These are phyloP conservation scores for Micractinium conductrix DNA, from an alignment of 139 green algal species.

Conservation along the genomic window DNA sequence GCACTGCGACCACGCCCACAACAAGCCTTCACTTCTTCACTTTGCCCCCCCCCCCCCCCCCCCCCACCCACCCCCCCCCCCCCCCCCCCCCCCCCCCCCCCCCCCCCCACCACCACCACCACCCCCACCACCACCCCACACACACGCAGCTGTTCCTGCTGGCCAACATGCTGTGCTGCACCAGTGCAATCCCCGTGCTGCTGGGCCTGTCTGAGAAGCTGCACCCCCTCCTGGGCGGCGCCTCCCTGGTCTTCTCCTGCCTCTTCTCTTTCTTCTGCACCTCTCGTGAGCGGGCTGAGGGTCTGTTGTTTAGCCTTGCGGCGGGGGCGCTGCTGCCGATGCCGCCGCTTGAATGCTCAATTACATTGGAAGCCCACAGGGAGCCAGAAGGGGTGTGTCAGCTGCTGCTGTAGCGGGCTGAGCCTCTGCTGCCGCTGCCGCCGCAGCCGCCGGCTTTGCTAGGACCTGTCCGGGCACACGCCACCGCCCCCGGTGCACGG, in stretches of 20 bases:
- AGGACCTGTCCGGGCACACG: too few relatives aligned
- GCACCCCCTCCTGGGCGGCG: constrained; percentile 36
- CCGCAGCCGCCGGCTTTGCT: neutral
- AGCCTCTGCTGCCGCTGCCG: neutral
- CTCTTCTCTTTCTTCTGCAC: constrained; percentile 34
- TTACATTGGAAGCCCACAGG: too few relatives aligned
- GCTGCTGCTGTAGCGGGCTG: neutral
- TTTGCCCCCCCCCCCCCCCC: too few relatives aligned
- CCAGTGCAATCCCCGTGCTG: constrained; percentile 69
- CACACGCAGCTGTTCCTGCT: constrained; percentile 88
- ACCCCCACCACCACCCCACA: too few relatives aligned
- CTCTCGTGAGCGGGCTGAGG: neutral
- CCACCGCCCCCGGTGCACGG: too few relatives aligned
- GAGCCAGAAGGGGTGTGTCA: neutral
- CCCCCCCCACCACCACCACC: too few relatives aligned
- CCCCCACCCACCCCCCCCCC: too few relatives aligned
- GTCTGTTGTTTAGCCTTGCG: neutral
- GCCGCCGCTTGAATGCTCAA: too few relatives aligned
- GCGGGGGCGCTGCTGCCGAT: too few relatives aligned
- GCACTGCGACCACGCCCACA: too few relatives aligned
- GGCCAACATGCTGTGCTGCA: constrained; percentile 81
- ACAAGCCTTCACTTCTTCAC: too few relatives aligned
- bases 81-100: too few relatives aligned
- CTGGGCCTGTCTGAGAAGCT: constrained; percentile 42
- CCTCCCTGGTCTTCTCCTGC: constrained; percentile 40